Conservation (phyloP, 1,284 basidiomycete species). For the Leccinum griseonigrum region DNA sequence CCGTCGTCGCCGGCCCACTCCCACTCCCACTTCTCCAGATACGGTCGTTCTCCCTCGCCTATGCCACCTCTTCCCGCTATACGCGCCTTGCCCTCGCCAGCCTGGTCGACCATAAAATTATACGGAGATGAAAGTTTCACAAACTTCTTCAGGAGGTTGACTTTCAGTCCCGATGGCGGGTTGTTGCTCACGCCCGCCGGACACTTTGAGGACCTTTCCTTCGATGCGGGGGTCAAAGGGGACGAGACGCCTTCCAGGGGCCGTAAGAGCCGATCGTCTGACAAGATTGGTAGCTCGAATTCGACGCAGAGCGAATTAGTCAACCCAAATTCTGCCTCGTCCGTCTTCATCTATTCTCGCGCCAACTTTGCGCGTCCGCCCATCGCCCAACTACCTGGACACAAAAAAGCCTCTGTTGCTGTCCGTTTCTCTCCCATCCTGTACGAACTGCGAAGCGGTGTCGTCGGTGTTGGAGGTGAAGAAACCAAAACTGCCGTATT, state of each 20-base stretch:
- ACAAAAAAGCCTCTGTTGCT: slow-evolving; percentile 93
- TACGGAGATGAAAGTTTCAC: slow-evolving; percentile 97
- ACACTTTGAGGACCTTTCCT: slow-evolving; percentile 90
- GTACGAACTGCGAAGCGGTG: slow-evolving; percentile 77
- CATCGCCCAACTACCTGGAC: slow-evolving; percentile 92
- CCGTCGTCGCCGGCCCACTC: slow-evolving; percentile 64
- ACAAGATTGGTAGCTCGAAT: slow-evolving; percentile 29
- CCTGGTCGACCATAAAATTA: slow-evolving; percentile 59
- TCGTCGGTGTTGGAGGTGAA: slow-evolving; percentile 40
- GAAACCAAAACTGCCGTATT: slow-evolving; percentile 53
- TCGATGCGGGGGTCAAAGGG: slow-evolving; percentile 26
- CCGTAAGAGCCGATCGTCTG: slow-evolving; percentile 49
- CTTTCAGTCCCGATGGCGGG: slow-evolving; percentile 94
- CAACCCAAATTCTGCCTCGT: slow-evolving; percentile 45
- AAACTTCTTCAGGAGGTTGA: slow-evolving; percentile 93
- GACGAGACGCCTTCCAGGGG: slow-evolving; percentile 52
- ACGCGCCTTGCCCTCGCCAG: slow-evolving; percentile 53
- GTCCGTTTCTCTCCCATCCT: slow-evolving; percentile 93
- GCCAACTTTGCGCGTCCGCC: slow-evolving; percentile 91
- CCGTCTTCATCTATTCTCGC: slow-evolving; percentile 95
- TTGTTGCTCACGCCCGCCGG: slow-evolving; percentile 94
- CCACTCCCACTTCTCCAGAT: slow-evolving; percentile 40
- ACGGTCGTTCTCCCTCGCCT: slow-evolving; percentile 85
- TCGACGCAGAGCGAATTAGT: slow-evolving; percentile 20
- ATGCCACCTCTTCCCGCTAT: slow-evolving; percentile 90